Evolutionary conservation across 495 filamentous ascomycete species (phyloP), one percentile per base, ranked within the genome.

Genomic region (Neurospora sp.): DNA sequence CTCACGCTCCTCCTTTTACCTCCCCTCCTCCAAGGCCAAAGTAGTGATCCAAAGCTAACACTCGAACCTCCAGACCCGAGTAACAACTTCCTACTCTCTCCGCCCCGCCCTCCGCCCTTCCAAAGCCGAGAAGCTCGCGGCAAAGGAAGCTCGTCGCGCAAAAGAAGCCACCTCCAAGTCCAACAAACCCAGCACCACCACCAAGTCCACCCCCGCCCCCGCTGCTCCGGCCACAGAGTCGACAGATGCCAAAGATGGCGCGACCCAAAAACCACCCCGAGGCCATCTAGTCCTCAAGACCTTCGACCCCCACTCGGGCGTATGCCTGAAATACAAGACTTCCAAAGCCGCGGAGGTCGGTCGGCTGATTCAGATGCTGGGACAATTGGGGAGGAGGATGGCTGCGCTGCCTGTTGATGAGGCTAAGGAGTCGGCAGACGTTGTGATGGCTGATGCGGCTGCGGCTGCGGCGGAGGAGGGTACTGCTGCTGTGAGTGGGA

Each of bases 341-440:
- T 89, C 92, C 81, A 97, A 96, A 78, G 91, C 90, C n/a, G 92
- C 93, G 20, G 94, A 98, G 81, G 95, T 99, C 5, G 89, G 90
- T 3, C 84, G 96, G 41, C 81, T 98, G 79, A 87, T 98, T 54
- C 89, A 89, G 41, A 89, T 88, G 48, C 78, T 98, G 74, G 92
- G 92, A 2, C 85, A 87, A 72, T 79, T 95, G 78, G 91, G 89
- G 8, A 83, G 85, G 72, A 82, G 86, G 73, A 92, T 94, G 85
- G 89, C 88, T 12, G 89, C 85, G 48, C 78, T 93, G 79, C 84
- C 73, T 11, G 72, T 37, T 20, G 18, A 23, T 18, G 69, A 71
- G 69, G 44, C 38, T 11, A 54, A 71, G 35, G 72, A 54, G 90
- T 88, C 10, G 71, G 77, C 73, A 38, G 79, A 54, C 69, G 75